These are phyloP conservation scores for Lasiodiplodia sp. DNA, from an alignment of 2,329 filamentous ascomycete genomes.

Conservation along the genomic window DNA sequence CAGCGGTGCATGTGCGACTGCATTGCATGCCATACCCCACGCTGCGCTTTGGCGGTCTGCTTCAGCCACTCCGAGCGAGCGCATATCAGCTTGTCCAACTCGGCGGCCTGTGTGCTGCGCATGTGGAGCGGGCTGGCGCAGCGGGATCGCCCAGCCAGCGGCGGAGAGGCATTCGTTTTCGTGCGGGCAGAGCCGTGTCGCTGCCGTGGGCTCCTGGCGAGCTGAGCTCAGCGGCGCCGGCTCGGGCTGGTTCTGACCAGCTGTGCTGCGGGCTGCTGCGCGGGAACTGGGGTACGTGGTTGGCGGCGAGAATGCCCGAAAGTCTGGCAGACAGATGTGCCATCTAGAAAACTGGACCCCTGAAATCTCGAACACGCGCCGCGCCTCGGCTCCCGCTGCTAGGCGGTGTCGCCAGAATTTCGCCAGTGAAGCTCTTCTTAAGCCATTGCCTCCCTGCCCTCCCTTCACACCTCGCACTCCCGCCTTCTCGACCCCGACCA, in stretches of 20 bases:
- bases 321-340: constrained; percentile 14
- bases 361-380: constrained; percentile 26
- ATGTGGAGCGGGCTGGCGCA: constrained; percentile 22
- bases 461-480: constrained; percentile 7
- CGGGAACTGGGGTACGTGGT: neutral
- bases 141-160: constrained; percentile 23
- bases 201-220: neutral
- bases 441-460: constrained; percentile 18
- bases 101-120: neutral
- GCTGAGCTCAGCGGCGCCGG: constrained; percentile 21
- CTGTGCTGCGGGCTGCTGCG: constrained; percentile 2
- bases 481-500: neutral
- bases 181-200: constrained; percentile 9
- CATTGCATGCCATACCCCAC: constrained; percentile 25
- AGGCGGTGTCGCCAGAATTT: neutral
- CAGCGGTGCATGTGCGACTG: constrained; percentile 25
- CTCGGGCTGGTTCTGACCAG: neutral
- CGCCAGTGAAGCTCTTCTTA: constrained; percentile 15
- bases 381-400: constrained; percentile 22
- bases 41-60: constrained; percentile 29
- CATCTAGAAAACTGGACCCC: constrained; percentile 27
- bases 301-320: constrained; percentile 16
- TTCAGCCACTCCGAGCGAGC: constrained; percentile 26
- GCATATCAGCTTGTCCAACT: constrained; percentile 13
- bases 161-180: constrained; percentile 9